These are phyloP conservation scores for Russula dissimulans DNA, from an alignment of 768 basidiomycete genomes.

Conservation along the genomic window DNA sequence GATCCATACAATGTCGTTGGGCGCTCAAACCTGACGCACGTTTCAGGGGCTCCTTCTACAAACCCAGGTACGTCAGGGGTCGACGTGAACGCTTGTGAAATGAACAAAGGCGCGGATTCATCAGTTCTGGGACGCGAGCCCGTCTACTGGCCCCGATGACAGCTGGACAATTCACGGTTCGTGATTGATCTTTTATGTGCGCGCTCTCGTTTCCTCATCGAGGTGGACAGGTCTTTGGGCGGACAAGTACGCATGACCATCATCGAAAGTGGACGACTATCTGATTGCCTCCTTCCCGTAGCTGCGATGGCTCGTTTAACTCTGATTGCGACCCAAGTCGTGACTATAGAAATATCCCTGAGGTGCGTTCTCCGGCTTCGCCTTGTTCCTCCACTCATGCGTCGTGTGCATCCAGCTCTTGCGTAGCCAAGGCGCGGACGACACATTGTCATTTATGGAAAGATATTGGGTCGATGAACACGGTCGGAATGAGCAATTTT, in stretches of 20 bases:
- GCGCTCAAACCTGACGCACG: background rate
- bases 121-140: constrained; percentile 66
- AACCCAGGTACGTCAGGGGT: constrained; percentile 33
- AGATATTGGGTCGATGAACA: constrained; percentile 56
- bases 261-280: background rate
- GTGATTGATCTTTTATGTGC: constrained; percentile 13
- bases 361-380: constrained; percentile 22
- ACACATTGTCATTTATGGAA: constrained; percentile 52
- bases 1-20: background rate
- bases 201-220: constrained; percentile 1
- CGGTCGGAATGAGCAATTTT: constrained; percentile 53
- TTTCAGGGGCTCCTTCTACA: constrained; percentile 51
- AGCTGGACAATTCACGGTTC: constrained; percentile 72
- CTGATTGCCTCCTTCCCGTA: constrained; percentile 22
- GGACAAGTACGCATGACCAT: constrained; percentile 37
- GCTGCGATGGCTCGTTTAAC: constrained; percentile 42
- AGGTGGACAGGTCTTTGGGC: constrained; percentile 49
- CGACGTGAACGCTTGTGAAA: background rate
- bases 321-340: constrained; percentile 35
- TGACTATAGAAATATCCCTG: constrained; percentile 35
- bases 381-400: background rate
- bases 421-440: constrained; percentile 44
- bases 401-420: constrained; percentile 37
- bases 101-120: background rate
- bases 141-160: constrained; percentile 49